Base-by-base conservation (phyloP, 306 rosid genomes). In the Rosa persica region DNA sequence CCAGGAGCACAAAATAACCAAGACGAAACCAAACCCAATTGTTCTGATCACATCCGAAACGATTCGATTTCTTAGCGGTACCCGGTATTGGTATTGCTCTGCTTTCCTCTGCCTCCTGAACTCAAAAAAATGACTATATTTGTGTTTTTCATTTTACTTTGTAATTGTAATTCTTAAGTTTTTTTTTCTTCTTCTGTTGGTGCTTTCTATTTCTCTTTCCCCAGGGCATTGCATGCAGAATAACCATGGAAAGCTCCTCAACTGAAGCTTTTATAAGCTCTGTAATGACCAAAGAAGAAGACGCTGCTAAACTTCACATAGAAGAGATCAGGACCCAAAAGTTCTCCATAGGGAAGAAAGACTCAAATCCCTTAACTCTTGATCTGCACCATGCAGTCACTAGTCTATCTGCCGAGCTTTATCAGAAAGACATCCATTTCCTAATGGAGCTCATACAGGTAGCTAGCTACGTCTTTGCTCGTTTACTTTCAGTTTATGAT, bases 391-490 rank as follows among this genome's bases (percentile, higher is more conserved):
- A 48, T n/a, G 73, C 67, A 3, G 78, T 79, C 2, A 47, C 78
- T 0, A 62, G 78, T 10, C 64, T 79, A 11, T 72, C 78, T 5
- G 82, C 73, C 0, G 78, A 79, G 42, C 78, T 72, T 0, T 73
- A 79, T 64, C 68, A 75, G 20, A 79, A 72, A 72, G 82, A 72
- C 43, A 55, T 72, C 42, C 81, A 79, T 67, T 72, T 79, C 62
- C 51, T 79, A 0, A 62, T 79, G 78, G 82, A 79, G 15, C 82
- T 71, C 62, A 48, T 71, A 48, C 75, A 71, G 46, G 75, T 44
- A 9, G 6, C 42, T 67, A 39, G 1, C 16, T 65, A 40, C 4
- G 0, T 39, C 5, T 25, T 71, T 48, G 6, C 17, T 12, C 17
- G 0, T 34, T 71, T 19, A 17, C 6, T 51, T 51, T 51, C 57